These are phyloP conservation scores for Neopestalotiopsis sp. DNA, from an alignment of 2,329 filamentous ascomycete species.

Conservation along the genomic window DNA sequence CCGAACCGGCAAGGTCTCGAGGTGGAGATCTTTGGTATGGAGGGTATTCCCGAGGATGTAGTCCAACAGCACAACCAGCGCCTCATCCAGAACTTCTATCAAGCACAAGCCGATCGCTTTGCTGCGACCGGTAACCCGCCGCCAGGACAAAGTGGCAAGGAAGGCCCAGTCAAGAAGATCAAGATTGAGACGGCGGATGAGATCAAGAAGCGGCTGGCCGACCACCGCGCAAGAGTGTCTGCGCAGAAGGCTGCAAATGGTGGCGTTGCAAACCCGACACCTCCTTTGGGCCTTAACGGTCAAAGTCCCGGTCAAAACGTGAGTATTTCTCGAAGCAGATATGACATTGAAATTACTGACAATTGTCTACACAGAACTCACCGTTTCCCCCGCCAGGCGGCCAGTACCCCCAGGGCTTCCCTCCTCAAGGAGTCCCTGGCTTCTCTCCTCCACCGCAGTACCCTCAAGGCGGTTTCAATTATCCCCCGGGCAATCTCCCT, in stretches of 20 bases:
- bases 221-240: conserved; percentile 73
- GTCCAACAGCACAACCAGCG: conserved; percentile 83
- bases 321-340: background rate
- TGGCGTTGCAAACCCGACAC: conserved; percentile 55
- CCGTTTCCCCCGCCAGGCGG: conserved; percentile 50
- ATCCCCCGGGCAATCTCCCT: conserved; percentile 50
- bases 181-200: conserved; percentile 79
- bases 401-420: conserved; percentile 42
- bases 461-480: conserved; percentile 37
- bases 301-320: conserved; percentile 58
- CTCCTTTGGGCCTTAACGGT: conserved; percentile 49
- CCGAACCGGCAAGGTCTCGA: conserved; percentile 85
- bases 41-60: conserved; percentile 89
- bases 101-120: conserved; percentile 82
- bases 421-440: conserved; percentile 41
- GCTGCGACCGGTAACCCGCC: conserved; percentile 84
- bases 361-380: conserved; percentile 38
- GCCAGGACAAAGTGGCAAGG: conserved; percentile 66
- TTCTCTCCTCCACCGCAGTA: conserved; percentile 43
- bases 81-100: conserved; percentile 84
- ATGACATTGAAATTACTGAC: background rate
- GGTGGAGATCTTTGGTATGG: conserved; percentile 98
- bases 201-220: conserved; percentile 79
- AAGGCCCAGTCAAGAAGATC: conserved; percentile 70
- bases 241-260: conserved; percentile 61